Evolutionary conservation across 192 early-diverging fungal species (phyloP), one percentile per base, ranked within the genome.

Genomic region (Glomus cerebriforme): DNA sequence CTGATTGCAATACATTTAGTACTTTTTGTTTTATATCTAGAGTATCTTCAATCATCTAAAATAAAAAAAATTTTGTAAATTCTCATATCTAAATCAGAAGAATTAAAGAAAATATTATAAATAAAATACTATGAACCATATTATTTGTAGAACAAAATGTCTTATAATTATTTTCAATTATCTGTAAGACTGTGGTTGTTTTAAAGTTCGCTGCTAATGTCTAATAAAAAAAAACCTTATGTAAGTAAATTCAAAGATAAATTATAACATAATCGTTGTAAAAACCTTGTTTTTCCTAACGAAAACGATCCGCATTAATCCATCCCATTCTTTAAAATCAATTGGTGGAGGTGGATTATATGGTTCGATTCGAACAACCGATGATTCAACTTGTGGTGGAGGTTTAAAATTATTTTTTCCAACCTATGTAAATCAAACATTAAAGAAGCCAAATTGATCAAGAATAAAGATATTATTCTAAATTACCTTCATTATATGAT

Each of bases 391-490:
- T 74, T 98, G 90, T 24, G 98, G 98, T 78, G 97, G 96, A 71
- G 98, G 98, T 78, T 96, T 88, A 84, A 99, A 99, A 86, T 98
- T 98, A 88, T 98, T 98, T 84, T 93, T 95, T 78, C 95, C 95
- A 7, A 99, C 92, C 86, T 87, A 63, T 81, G 31, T 37, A 29
- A 81, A 43, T 45, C 58, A 65, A 32, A 39, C 37, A 39, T 15
- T 79, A 69, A 29, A 32, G 13, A 43, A 79, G 59, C 1, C 13
- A 34, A 4, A 59, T 37, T 1, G 2, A 5, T 8, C 2, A 78
- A 26, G 22, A n/a, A 78, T 34, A 5, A 73, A 43, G 7, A 43
- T 37, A 7, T 7, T 17, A 47, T 34, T 26, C 17, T 71, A 13
- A 31, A 35, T 24, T 60, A 87, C 92, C 86, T 97, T 99, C 96